Evolutionary conservation across 768 basidiomycete species (phyloP), one percentile per base, ranked within the genome.

Genomic region (Agaricus blazei): DNA sequence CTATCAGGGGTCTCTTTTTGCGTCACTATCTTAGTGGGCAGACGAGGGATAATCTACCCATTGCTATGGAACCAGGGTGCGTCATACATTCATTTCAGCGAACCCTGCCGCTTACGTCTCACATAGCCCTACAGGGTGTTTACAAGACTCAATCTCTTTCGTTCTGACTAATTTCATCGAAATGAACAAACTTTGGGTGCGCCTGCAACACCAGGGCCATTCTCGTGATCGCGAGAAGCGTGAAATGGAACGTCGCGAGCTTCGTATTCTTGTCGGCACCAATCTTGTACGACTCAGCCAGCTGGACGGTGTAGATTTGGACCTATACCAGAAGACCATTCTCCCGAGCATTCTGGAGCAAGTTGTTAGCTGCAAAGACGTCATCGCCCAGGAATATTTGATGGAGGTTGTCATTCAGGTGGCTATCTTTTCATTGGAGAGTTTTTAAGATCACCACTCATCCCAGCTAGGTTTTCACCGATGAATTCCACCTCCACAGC

Each of bases 351-450:
- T 98, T 53, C 72, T 98, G 51, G 94, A 99, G 73, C 97, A 99
- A 70, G 90, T 98, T 50, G 96, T 98, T 57, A 96, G 88, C 65
- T 98, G 97, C 73, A 96, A 97, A 68, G 97, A 99, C 66, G 90
- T 95, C 44, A 98, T 98, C 58, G 97, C 97, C 0, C 97, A 99
- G 68, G 97, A 98, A 67, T 99, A 99, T 69, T 70, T 98, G 45
- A 98, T 98, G 97, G 97, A 99, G 69, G 97, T 98, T 9, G 94
- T 99, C 58, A 99, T 99, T 61, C 97, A 99, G 79, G 93, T 90
- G 56, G 36, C 64, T 41, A 46, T 12, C 3, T n/a, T 9, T 26
- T 9, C n/a, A 12, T 23, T 53, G 23, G 11, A 4, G 19, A 24
- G 29, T 3, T 36, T 31, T 34, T 44, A 34, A 34, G 46, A 29